Evolutionary conservation across 352 stramenopile genomes (phyloP).

Genomic region (Phytophthora quininea): DNA sequence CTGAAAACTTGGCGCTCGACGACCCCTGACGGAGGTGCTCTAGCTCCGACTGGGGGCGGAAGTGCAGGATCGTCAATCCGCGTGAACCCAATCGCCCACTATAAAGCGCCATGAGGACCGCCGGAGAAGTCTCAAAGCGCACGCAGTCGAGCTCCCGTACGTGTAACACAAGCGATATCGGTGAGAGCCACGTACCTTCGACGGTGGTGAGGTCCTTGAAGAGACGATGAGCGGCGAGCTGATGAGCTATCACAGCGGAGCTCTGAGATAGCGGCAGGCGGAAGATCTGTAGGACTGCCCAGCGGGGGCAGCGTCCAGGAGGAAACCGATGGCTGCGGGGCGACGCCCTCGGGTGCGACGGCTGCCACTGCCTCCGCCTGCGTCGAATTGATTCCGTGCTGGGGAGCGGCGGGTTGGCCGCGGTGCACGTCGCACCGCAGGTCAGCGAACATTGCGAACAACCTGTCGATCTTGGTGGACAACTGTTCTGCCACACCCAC

Average conservation of each 20-base stretch:
- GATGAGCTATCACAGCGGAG: conserved; percentile 3
- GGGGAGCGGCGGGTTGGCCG: too few species aligned
- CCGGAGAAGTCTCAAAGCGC: not conserved
- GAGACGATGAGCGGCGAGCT: conserved; percentile 3
- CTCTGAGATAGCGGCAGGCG: not conserved
- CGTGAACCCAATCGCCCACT: not conserved
- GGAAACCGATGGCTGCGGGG: too few species aligned
- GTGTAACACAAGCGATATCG: conserved; percentile 21
- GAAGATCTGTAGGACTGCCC: not conserved
- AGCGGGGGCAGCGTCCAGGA: not conserved
- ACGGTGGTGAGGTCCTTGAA: conserved; percentile 2
- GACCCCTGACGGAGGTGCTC: conserved; percentile 3
- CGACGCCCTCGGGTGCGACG: too few species aligned
- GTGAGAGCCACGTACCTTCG: conserved; percentile 9
- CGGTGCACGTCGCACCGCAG: too few species aligned
- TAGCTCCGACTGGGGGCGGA: not conserved
- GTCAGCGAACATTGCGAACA: too few species aligned
- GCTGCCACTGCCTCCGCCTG: too few species aligned
- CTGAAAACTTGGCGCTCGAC: not conserved
- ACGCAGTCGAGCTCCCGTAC: conserved; percentile 6
- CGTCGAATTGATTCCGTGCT: too few species aligned
- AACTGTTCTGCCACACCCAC: too few species aligned
- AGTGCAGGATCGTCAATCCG: conserved; percentile 2
- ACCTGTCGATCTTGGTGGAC: too few species aligned
- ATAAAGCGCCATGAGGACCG: conserved; percentile 4